Percentiles rank a stretch among this genome's conserved stretches.
Evolutionary conservation across 2,329 filamentous ascomycete genomes (phyloP).

Genomic region (Epichloe bromicola): DNA sequence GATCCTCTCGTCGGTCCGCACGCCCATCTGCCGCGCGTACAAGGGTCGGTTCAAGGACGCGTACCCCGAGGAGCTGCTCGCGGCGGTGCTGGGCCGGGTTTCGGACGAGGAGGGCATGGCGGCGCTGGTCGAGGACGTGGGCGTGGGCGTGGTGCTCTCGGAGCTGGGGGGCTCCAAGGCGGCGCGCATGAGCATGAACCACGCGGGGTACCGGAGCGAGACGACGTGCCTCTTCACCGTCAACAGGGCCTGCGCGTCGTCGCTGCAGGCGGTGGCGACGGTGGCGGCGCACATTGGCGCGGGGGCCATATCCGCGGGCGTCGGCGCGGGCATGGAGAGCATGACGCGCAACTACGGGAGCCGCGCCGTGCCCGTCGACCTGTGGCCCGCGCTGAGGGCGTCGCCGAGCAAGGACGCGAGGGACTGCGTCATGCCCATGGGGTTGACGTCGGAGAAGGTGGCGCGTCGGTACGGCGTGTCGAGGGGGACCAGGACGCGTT

Average conservation of each 20-base stretch:
- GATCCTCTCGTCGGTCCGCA: constrained; percentile 81
- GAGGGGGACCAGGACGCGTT: constrained; percentile 72
- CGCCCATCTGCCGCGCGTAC: constrained; percentile 71
- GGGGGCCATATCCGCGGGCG: constrained; percentile 58
- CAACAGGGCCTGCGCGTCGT: constrained; percentile 75
- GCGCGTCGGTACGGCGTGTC: constrained; percentile 62
- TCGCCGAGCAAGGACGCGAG: constrained; percentile 53
- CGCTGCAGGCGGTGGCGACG: constrained; percentile 62
- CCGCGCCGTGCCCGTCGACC: constrained; percentile 67
- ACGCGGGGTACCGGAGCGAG: constrained; percentile 60
- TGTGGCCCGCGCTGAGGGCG: constrained; percentile 62
- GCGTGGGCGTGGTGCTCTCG: constrained; percentile 77
- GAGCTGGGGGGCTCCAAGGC: constrained; percentile 91
- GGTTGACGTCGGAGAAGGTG: constrained; percentile 80
- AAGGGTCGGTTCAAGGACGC: constrained; percentile 77
- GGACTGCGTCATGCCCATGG: constrained; percentile 93
- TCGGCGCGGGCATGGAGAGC: constrained; percentile 88
- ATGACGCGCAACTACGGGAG: constrained; percentile 88
- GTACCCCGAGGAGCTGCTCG: constrained; percentile 80
- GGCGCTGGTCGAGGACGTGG: constrained; percentile 59
- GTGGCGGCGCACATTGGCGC: constrained; percentile 64
- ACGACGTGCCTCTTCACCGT: constrained; percentile 76
- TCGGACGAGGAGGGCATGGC: constrained; percentile 45
- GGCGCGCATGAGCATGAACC: constrained; percentile 79
- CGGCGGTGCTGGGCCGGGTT: constrained; percentile 34